phyloP scores from a whole-genome alignment of 768 basidiomycete species.

The Russula earlei region DNA sequence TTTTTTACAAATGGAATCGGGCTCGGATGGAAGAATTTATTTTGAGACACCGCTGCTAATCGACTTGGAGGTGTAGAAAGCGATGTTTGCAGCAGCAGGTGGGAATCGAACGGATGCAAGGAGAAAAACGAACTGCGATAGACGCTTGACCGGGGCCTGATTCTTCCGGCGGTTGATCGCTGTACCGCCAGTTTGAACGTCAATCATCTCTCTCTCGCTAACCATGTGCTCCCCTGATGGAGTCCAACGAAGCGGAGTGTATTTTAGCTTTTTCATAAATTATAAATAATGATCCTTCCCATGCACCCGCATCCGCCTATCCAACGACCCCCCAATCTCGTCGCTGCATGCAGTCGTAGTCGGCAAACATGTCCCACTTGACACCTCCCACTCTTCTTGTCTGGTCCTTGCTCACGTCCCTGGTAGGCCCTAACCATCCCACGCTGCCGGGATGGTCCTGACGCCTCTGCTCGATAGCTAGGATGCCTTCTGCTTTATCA shows the following conservation, averaged over 20 bases:
- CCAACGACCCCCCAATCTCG: not conserved
- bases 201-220: not conserved
- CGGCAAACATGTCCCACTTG: slow-evolving; percentile 5
- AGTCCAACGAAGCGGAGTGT: no score
- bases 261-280: no score
- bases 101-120: no score
- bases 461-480: slow-evolving; percentile 32
- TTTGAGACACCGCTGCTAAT: no score
- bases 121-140: no score
- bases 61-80: no score
- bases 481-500: slow-evolving; percentile 59
- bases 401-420: slow-evolving; percentile 46
- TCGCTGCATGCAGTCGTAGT: not conserved
- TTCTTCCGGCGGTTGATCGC: not conserved
- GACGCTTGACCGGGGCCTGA: no score
- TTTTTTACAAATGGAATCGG: not conserved
- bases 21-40: no score
- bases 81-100: no score
- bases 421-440: slow-evolving; percentile 33
- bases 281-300: not conserved
- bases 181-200: not conserved
- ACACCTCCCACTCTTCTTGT: slow-evolving; percentile 34
- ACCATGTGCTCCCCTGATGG: slow-evolving; percentile 14
- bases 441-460: not conserved
- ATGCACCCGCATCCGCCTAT: no score